phyloP scores from a whole-genome alignment of 2,329 filamentous ascomycete species.

The Orbilia quercus region DNA sequence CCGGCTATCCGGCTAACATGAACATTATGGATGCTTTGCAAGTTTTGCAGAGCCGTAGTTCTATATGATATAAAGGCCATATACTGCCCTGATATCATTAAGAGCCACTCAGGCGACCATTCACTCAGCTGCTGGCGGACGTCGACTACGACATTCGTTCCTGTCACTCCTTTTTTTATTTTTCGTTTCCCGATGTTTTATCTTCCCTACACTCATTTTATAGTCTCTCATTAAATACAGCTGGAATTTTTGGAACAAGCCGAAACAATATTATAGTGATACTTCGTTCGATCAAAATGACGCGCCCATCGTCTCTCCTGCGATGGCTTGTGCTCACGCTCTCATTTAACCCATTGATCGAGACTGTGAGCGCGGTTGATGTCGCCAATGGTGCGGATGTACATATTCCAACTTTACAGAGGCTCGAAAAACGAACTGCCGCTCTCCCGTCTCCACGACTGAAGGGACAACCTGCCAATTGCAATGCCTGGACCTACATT shows the following conservation, averaged over 20 bases:
- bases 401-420: background rate
- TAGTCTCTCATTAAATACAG: background rate
- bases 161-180: background rate
- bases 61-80: background rate
- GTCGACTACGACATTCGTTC: background rate
- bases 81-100: background rate
- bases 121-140: background rate
- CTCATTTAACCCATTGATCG: conserved; percentile 6
- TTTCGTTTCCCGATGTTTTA: background rate
- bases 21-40: background rate
- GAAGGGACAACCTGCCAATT: conserved; percentile 16
- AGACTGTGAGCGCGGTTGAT: background rate
- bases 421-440: background rate
- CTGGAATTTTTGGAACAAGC: too few relatives aligned
- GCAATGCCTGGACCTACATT: conserved; percentile 20
- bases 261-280: background rate
- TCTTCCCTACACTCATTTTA: background rate
- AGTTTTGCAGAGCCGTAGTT: background rate
- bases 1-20: background rate
- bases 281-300: background rate
- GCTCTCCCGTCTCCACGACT: background rate
- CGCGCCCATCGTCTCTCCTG: background rate
- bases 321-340: conserved; percentile 1
- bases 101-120: background rate
- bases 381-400: background rate